These are phyloP conservation scores for Fusarium azukiicola DNA, from an alignment of 2,329 filamentous ascomycete genomes.

Conservation along the genomic window DNA sequence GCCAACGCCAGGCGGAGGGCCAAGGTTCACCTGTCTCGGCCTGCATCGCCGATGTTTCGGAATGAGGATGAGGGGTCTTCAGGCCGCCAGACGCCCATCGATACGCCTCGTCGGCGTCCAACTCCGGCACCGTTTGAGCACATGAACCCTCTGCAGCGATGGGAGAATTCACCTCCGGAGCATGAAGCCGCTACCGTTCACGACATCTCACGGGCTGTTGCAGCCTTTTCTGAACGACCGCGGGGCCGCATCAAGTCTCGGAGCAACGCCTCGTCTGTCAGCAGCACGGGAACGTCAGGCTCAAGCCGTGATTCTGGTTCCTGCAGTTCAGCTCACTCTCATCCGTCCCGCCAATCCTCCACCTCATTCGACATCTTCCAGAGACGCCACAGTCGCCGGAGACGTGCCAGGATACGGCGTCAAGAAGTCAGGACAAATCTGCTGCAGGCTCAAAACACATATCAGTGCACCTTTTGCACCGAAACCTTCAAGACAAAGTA, in stretches of 20 bases:
- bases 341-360: conserved; percentile 26
- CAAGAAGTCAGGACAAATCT: conserved; percentile 43
- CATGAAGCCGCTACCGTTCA: conserved; percentile 58
- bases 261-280: conserved; percentile 65
- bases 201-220: conserved; percentile 57
- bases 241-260: conserved; percentile 40
- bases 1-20: conserved; percentile 90
- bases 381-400: conserved; percentile 37
- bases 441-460: conserved; percentile 47
- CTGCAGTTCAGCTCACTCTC: conserved; percentile 45
- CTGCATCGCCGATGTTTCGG: conserved; percentile 45
- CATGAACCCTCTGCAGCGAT: conserved; percentile 57
- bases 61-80: conserved; percentile 42
- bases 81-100: conserved; percentile 64
- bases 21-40: conserved; percentile 74
- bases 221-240: conserved; percentile 61
- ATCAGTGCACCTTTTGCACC: conserved; percentile 70
- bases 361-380: conserved; percentile 40
- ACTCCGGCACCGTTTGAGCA: conserved; percentile 61
- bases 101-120: conserved; percentile 72
- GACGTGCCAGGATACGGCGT: conserved; percentile 35
- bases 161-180: conserved; percentile 60
- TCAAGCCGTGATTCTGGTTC: conserved; percentile 41
- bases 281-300: conserved; percentile 44
- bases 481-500: conserved; percentile 69